Evolutionary conservation across 805 yeast species (phyloP).

Genomic region (Candida golubevii): DNA sequence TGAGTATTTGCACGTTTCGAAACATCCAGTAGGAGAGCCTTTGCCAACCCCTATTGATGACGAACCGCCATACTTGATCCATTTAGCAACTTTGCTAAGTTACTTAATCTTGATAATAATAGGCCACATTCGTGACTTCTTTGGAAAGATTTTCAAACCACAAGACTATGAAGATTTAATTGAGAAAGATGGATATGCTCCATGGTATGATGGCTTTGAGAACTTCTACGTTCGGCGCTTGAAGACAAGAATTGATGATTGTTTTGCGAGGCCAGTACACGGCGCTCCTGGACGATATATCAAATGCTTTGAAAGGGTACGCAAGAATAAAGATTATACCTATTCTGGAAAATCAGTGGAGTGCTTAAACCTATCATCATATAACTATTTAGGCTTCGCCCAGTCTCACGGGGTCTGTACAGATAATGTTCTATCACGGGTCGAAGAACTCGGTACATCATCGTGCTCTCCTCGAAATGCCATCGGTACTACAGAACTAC

Average conservation of each 20-base stretch:
- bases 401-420: conserved; percentile 93
- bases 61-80: conserved; percentile 80
- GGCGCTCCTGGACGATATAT: conserved; percentile 96
- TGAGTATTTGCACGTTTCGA: conserved; percentile 61
- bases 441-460: conserved; percentile 70
- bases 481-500: conserved; percentile 76
- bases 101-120: conserved; percentile 79
- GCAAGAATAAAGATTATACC: conserved; percentile 61
- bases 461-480: conserved; percentile 72
- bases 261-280: conserved; percentile 92
- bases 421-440: conserved; percentile 59
- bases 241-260: conserved; percentile 87
- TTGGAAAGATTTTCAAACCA: conserved; percentile 71
- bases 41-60: conserved; percentile 64
- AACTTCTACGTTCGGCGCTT: conserved; percentile 89
- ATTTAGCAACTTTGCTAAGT: conserved; percentile 78
- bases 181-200: conserved; percentile 88
- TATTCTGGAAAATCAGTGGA: conserved; percentile 74
- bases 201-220: conserved; percentile 92
- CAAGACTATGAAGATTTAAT: conserved; percentile 60
- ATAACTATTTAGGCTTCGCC: conserved; percentile 95
- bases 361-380: conserved; percentile 82
- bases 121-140: conserved; percentile 88
- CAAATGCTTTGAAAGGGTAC: conserved; percentile 71
- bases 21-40: conserved; percentile 53